Percentiles rank a stretch among this genome's conserved stretches.
Conservation (phyloP, 768 basidiomycete genomes). For the Coprinopsis strossmayeri region DNA sequence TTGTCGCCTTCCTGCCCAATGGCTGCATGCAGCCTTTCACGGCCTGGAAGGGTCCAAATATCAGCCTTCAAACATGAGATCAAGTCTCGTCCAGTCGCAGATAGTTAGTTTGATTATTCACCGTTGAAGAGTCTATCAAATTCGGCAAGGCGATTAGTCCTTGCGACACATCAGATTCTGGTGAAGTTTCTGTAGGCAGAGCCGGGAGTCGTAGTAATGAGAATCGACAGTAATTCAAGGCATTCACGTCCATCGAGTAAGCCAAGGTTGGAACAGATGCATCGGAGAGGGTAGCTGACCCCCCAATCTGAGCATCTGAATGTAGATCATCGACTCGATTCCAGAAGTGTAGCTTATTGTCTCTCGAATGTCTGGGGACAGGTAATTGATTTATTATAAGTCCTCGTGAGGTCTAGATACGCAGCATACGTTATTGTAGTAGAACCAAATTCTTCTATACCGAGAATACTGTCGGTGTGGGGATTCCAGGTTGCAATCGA, state of each 20-base stretch:
- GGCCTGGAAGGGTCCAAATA: slow-evolving; percentile 72
- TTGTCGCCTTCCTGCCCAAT: slow-evolving; percentile 54
- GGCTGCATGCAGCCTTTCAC: slow-evolving; percentile 73
- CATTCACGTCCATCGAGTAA: slow-evolving; percentile 84
- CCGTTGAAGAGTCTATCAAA: slow-evolving; percentile 80
- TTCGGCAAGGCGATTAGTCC: slow-evolving; percentile 81
- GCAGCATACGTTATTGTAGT: slow-evolving; percentile 69
- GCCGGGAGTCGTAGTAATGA: slow-evolving; percentile 44
- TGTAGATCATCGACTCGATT: slow-evolving; percentile 39
- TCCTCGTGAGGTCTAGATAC: not conserved
- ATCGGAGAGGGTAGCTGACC: slow-evolving; percentile 49
- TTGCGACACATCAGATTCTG: slow-evolving; percentile 13
- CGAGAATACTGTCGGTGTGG: slow-evolving; percentile 72
- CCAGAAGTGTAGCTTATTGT: slow-evolving; percentile 84
- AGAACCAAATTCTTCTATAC: slow-evolving; percentile 67
- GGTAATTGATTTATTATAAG: not conserved
- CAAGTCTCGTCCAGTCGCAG: slow-evolving; percentile 5
- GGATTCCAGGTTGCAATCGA: slow-evolving; percentile 70
- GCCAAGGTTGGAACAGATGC: slow-evolving; percentile 43
- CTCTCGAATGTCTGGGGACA: slow-evolving; percentile 64
- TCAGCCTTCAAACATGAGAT: slow-evolving; percentile 58
- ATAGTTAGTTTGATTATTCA: slow-evolving; percentile 21
- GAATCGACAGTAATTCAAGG: slow-evolving; percentile 91
- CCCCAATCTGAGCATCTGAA: slow-evolving; percentile 38
- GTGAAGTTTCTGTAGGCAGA: not conserved